These are phyloP conservation scores for Durio zibethinus DNA, from an alignment of 345 rosid genomes.

Conservation along the genomic window DNA sequence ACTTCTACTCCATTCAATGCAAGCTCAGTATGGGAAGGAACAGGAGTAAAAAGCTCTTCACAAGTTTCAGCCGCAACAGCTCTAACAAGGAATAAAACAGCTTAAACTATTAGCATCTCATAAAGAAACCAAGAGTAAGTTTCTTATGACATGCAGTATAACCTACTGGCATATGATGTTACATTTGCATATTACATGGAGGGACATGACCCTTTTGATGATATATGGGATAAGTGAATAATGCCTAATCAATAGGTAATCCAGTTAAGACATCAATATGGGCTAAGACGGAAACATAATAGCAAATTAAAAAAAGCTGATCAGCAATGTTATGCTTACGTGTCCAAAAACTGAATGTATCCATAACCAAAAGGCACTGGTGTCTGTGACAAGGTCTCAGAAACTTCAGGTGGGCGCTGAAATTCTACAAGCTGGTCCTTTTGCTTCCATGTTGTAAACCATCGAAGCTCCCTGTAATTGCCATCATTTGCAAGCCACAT, in stretches of 20 bases:
- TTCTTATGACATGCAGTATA: neutral
- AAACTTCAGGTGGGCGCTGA: conserved; percentile 65
- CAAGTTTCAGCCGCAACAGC: conserved; percentile 96
- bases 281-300: conserved; percentile 1
- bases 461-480: conserved; percentile 78
- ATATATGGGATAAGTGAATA: neutral
- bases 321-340: conserved; percentile 42
- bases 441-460: conserved; percentile 92
- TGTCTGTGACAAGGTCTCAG: conserved; percentile 70
- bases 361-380: conserved; percentile 90
- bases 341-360: conserved; percentile 74
- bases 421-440: conserved; percentile 66
- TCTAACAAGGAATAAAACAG: conserved; percentile 34
- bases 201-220: neutral
- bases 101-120: conserved; percentile 4
- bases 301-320: neutral
- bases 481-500: conserved; percentile 96
- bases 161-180: neutral
- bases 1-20: conserved; percentile 94
- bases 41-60: conserved; percentile 80
- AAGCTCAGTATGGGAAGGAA: conserved; percentile 94
- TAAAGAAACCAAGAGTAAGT: neutral
- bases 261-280: neutral
- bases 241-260: neutral
- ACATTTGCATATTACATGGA: neutral